phyloP scores from a whole-genome alignment of 2,329 filamentous ascomycete genomes.

The Laburnicola sp. region DNA sequence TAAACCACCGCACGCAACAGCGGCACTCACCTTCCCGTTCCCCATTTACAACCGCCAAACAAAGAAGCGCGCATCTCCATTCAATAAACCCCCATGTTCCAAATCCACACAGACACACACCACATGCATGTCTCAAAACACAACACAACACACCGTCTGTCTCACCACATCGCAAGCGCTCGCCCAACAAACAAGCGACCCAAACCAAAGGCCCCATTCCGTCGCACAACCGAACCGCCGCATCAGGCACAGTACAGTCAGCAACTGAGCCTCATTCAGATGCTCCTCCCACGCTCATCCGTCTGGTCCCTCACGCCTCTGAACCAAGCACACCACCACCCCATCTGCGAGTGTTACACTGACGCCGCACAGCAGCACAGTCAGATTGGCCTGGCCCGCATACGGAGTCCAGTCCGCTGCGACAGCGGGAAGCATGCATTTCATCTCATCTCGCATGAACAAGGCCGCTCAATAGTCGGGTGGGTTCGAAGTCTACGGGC shows the following conservation, averaged over 20 bases:
- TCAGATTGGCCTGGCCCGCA: neutral
- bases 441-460: neutral
- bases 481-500: neutral
- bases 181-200: neutral
- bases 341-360: constrained; percentile 1
- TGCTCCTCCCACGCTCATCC: neutral
- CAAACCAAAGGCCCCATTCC: neutral
- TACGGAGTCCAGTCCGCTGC: neutral
- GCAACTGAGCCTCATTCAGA: neutral
- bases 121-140: neutral
- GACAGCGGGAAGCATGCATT: neutral
- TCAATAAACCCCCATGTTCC: neutral
- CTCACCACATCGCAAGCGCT: neutral
- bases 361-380: neutral
- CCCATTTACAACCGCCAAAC: neutral
- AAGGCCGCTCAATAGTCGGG: neutral
- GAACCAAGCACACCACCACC: neutral
- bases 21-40: too few species aligned
- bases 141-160: neutral
- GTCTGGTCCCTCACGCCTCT: neutral
- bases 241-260: neutral
- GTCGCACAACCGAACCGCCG: neutral
- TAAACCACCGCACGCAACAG: too few species aligned
- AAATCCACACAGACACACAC: neutral
- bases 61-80: neutral